A percentile compares a stretch with the other conserved stretches of the same genome.
phyloP scores from a whole-genome alignment of 176 grass and related monocot species.

The Cenchrus americanus region DNA sequence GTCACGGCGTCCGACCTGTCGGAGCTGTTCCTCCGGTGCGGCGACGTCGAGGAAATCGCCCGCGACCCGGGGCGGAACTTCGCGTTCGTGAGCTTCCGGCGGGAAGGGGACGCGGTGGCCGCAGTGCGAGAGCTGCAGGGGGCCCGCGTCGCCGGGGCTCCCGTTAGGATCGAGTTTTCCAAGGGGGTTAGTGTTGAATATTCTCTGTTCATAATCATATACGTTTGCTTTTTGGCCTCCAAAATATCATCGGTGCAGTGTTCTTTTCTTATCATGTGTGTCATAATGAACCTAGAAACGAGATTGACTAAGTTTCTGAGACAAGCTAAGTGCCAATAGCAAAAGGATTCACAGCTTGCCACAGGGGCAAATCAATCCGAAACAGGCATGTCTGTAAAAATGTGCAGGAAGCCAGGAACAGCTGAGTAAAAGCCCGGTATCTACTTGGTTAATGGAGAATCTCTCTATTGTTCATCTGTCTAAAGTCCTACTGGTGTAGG shows the following conservation, averaged over 20 bases:
- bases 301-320: conserved; percentile 7
- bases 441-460: not conserved
- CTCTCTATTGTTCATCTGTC: conserved; percentile 5
- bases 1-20: conserved; percentile 58
- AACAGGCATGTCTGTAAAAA: conserved; percentile 19
- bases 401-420: not conserved
- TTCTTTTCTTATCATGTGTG: conserved; percentile 15
- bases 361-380: not conserved
- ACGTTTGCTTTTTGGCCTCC: conserved; percentile 37
- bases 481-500: conserved; percentile 7
- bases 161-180: conserved; percentile 95
- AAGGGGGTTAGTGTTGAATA: conserved; percentile 97
- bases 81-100: conserved; percentile 75
- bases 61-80: conserved; percentile 67
- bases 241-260: conserved; percentile 1
- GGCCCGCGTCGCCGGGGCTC: conserved; percentile 49
- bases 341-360: conserved; percentile 11
- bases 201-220: conserved; percentile 40
- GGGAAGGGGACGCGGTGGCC: conserved; percentile 61
- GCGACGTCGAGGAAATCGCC: conserved; percentile 63
- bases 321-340: not conserved
- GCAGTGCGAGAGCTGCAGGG: conserved; percentile 75
- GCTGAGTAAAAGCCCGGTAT: not conserved
- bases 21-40: conserved; percentile 70
- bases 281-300: not conserved